A percentile compares a stretch with the other conserved stretches of the same genome.
These are phyloP conservation scores for Blepharisma stoltei DNA, from an alignment of 73 alveolate genomes.

Conservation along the genomic window DNA sequence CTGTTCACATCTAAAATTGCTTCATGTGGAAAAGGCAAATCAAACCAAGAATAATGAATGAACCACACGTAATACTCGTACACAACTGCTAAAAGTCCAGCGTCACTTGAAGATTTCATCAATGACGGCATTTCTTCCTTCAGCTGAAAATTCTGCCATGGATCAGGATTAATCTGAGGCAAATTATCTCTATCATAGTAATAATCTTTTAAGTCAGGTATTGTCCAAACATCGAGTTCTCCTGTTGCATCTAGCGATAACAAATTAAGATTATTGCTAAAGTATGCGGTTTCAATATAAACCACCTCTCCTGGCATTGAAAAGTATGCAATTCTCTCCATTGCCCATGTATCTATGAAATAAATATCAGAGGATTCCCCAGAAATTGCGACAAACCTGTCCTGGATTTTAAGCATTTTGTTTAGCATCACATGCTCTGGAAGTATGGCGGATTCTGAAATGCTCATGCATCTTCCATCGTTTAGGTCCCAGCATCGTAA, in stretches of 20 bases:
- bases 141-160: background rate
- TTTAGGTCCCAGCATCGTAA: background rate
- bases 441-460: background rate
- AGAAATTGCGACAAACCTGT: background rate
- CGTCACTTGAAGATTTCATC: too few species aligned
- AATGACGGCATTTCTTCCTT: too few species aligned
- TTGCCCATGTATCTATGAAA: background rate
- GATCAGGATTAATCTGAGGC: background rate
- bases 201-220: background rate
- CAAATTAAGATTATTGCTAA: background rate
- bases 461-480: background rate
- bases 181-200: background rate
- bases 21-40: too few species aligned
- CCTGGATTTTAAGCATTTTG: background rate
- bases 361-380: background rate
- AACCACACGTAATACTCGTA: too few species aligned
- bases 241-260: background rate
- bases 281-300: background rate
- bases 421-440: background rate
- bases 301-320: background rate
- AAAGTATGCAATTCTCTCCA: background rate
- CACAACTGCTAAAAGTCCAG: too few species aligned
- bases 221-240: background rate
- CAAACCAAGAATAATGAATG: too few species aligned
- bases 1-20: too few species aligned